These are phyloP conservation scores for Delitschia confertaspora DNA, from an alignment of 495 filamentous ascomycete genomes.

Conservation along the genomic window DNA sequence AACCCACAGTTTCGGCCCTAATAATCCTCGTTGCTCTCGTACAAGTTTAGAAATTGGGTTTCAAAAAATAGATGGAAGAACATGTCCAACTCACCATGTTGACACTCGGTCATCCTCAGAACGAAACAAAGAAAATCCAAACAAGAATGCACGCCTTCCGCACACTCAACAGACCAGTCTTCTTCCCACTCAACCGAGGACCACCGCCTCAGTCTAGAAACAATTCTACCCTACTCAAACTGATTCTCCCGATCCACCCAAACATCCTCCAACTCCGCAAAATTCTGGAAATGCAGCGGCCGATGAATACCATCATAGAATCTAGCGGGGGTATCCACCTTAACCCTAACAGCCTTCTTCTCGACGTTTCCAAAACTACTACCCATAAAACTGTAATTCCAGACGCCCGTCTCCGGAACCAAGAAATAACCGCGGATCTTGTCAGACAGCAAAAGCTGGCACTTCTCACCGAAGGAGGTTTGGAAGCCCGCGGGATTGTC, in stretches of 20 bases:
- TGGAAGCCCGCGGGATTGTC: constrained; percentile 92
- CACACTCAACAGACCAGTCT: too few species aligned
- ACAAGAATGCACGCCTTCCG: too few species aligned
- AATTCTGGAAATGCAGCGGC: constrained; percentile 68
- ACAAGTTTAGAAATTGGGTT: too few species aligned
- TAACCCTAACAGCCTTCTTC: constrained; percentile 82
- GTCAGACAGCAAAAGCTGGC: constrained; percentile 84
- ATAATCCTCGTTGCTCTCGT: too few species aligned
- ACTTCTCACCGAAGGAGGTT: constrained; percentile 88
- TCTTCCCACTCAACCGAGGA: too few species aligned
- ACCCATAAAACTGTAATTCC: constrained; percentile 99
- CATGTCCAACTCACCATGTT: too few species aligned
- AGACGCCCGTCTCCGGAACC: constrained; percentile 79
- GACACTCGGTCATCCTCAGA: too few species aligned
- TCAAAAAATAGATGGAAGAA: too few species aligned
- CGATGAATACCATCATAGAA: constrained; percentile 95
- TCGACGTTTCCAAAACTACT: constrained; percentile 76
- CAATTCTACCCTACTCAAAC: constrained; percentile 27
- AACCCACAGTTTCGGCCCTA: too few species aligned
- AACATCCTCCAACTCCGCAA: constrained; percentile 38
- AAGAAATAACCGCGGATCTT: constrained; percentile 92
- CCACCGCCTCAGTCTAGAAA: too few species aligned
- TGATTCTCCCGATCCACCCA: constrained; percentile 39
- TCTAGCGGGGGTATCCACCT: constrained; percentile 73
- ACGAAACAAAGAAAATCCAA: too few species aligned